A percentile compares a stretch with the other conserved stretches of the same genome.
These are phyloP conservation scores for Hypomyces rosellus DNA, from an alignment of 2,329 filamentous ascomycete genomes.

Conservation along the genomic window DNA sequence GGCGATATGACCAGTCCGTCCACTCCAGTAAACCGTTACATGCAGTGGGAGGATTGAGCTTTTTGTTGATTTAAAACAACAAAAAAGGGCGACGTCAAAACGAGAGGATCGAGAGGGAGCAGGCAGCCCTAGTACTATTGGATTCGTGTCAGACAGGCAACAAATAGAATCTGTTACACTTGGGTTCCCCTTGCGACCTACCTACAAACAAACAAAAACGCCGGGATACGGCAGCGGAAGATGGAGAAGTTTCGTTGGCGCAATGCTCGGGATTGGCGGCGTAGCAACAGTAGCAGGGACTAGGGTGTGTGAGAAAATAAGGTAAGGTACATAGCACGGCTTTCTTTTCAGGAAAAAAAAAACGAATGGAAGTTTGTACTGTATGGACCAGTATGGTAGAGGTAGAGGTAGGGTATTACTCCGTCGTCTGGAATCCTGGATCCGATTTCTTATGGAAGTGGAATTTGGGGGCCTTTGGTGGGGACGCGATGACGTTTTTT, in stretches of 20 bases:
- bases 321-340: too few species aligned
- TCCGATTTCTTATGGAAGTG: too few species aligned
- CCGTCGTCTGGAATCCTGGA: background rate
- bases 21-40: conserved; percentile 20
- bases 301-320: too few species aligned
- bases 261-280: background rate
- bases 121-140: background rate
- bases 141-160: background rate
- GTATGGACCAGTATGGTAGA: too few species aligned
- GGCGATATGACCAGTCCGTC: conserved; percentile 26
- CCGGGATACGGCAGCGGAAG: too few species aligned
- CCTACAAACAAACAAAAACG: too few species aligned
- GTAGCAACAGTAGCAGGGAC: background rate
- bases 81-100: background rate
- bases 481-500: conserved; percentile 16
- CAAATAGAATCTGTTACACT: background rate
- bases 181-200: too few species aligned
- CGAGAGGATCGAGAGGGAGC: background rate
- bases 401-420: too few species aligned
- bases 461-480: conserved; percentile 5
- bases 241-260: background rate
- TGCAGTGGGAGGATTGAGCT: conserved; percentile 15
- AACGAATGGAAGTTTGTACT: too few species aligned
- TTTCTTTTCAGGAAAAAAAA: too few species aligned
- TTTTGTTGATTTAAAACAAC: background rate